Evolutionary conservation across 306 rosid genomes (phyloP).

Genomic region (Potentilla sterilis): DNA sequence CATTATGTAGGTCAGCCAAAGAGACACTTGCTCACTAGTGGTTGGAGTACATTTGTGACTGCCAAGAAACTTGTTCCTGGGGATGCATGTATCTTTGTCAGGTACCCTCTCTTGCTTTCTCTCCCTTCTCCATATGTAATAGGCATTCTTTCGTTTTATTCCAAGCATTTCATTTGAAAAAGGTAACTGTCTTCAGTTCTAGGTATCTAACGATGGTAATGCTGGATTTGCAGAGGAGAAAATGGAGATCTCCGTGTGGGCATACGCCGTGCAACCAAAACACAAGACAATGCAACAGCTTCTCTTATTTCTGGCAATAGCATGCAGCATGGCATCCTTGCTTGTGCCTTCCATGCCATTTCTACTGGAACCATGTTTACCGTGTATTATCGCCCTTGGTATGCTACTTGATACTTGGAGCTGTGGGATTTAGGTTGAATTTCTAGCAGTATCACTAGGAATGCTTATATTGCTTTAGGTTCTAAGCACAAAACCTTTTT

Average conservation of each 20-base stretch:
- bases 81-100: constrained; percentile 59
- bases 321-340: constrained; percentile 63
- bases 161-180: background rate
- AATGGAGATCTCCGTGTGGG: constrained; percentile 60
- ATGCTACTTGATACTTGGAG: constrained; percentile 24
- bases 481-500: constrained; percentile 20
- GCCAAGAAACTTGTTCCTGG: constrained; percentile 65
- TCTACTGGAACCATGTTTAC: constrained; percentile 43
- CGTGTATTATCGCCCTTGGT: constrained; percentile 71
- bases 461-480: background rate
- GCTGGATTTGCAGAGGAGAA: constrained; percentile 47
- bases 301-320: constrained; percentile 48
- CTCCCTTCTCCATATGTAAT: background rate
- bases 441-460: background rate
- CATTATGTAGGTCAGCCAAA: constrained; percentile 59
- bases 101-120: constrained; percentile 38
- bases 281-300: constrained; percentile 23
- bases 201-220: background rate
- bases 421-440: background rate
- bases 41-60: constrained; percentile 68
- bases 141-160: background rate
- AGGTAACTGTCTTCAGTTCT: constrained; percentile 2
- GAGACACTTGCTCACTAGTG: constrained; percentile 70
- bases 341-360: constrained; percentile 50
- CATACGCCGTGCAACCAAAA: constrained; percentile 37